Evolutionary conservation across 192 early-diverging fungal species (phyloP), one percentile per base, ranked within the genome.

Genomic region (Podila epicladia): DNA sequence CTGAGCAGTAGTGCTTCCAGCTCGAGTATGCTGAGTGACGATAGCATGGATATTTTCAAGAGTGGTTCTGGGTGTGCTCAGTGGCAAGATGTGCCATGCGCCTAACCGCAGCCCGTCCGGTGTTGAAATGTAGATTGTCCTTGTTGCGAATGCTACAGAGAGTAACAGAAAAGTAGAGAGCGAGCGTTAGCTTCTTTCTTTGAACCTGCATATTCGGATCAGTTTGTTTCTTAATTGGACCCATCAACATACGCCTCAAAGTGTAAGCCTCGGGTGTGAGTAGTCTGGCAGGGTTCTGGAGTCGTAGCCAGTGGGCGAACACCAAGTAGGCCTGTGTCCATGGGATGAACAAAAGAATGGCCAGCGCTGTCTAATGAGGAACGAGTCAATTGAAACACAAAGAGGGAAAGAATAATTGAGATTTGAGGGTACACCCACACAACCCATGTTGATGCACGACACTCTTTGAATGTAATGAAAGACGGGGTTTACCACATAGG

Each of bases 301-400:
- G 55, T 20, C 70, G 58, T 0, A 79, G 51, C 76, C 76, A 79
- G 55, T 79, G 76, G 12, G 76, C 76, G 64, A 79, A 79, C 53
- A 79, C 76, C 1, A 79, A 61, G 51, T 79, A 79, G 7, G 76
- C 76, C 32, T 79, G 76, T 13, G 76, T 79, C 76, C 76, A 79
- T n/a, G 76, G 76, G 3, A 79, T 59, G 45, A 79, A 79, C 28
- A 79, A 53, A 28, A 79, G 70, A n/a, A 79, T 68, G 22, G 65
- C 76, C 0, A 79, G 76, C 3, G 76, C 71, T n/a, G 76, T 79
- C 76, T 79, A 64, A 11, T 22, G 24, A 24, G 26, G 45, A 17
- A 9, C 5, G 28, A 32, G 13, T 5, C 17, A 38, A 33, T 9
- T n/a, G 31, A 28, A 38, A 51, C 48, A 29, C 29, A 29, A 29